Evolutionary conservation across 371 early-diverging fungal genomes (phyloP).

Genomic region (Basidiobolus meristosporus): DNA sequence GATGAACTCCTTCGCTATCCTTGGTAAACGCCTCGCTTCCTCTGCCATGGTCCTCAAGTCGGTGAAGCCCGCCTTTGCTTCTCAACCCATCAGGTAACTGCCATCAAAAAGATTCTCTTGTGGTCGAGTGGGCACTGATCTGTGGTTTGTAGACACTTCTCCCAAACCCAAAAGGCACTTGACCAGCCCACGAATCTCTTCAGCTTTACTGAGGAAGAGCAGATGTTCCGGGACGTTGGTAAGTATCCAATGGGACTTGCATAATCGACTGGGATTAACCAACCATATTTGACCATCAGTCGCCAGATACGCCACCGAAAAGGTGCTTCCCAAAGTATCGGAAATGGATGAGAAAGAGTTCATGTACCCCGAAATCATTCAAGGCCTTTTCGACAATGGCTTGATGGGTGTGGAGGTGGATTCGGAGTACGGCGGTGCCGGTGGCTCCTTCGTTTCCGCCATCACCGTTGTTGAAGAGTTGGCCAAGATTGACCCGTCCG

Average conservation of each 20-base stretch:
- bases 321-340: constrained; percentile 66
- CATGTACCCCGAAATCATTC: constrained; percentile 56
- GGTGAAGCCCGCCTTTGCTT: too few relatives aligned
- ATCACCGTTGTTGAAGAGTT: constrained; percentile 87
- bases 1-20: too few relatives aligned
- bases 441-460: constrained; percentile 80
- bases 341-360: constrained; percentile 88
- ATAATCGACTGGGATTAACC: neutral
- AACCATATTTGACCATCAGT: constrained; percentile 20
- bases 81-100: too few relatives aligned
- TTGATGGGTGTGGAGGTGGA: constrained; percentile 93
- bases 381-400: constrained; percentile 80
- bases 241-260: too few relatives aligned
- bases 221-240: constrained; percentile 57
- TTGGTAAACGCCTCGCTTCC: too few relatives aligned
- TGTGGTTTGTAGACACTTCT: too few relatives aligned
- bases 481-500: constrained; percentile 89
- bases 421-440: constrained; percentile 63
- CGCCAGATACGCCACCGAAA: constrained; percentile 65
- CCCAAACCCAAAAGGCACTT: too few relatives aligned
- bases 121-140: too few relatives aligned
- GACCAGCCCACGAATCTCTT: too few relatives aligned
- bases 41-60: too few relatives aligned
- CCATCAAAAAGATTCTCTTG: too few relatives aligned
- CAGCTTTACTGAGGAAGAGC: constrained; percentile 75